Base-by-base conservation (phyloP, 352 stramenopile species). In the Pythium folliculosum region DNA sequence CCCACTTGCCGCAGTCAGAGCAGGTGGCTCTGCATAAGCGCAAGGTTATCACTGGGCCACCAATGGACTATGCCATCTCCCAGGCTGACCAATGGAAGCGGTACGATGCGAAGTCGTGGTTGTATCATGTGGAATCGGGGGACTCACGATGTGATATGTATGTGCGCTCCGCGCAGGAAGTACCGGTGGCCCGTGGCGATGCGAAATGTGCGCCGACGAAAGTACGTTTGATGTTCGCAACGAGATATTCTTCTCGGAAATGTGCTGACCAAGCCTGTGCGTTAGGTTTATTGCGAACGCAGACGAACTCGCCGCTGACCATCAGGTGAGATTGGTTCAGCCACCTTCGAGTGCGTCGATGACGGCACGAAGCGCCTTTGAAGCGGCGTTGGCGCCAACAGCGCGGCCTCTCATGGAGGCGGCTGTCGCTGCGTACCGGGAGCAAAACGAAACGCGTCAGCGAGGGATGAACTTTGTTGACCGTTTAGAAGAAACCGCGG, bases 161-260 rank as follows among this genome's bases (percentile, higher is more conserved):
- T 1, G 14, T 44, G 45, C 6, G 9, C 21, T 38, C 21, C 25
- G 60, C 32, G 13, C 58, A 94, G 86, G 6, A 91, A 94, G 60
- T 94, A 92, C 60, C 84, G 86, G 21, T 94, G 86, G 86, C 86
- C 86, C 37, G 67, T 87, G 45, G 82, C 80, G 38, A 10, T 88
- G 38, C 77, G 77, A 12, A 94, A 92, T 49, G 49, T 91, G 27
- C 76, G 75, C n/a, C 82, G 77, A 37, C 74, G 63, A 16, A 72
- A 82, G 86, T 92, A 76, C 54, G 78, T 77, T 45, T 16, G 9
- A 37, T n/a, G n/a, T 52, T n/a, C 16, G 47, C 47, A 27, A 13
- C 21, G 13, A 58, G 3, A 4, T 8, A 16, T 47, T 8, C 5
- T 19, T 45, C 1, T 14, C 45, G 49, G 49, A 8, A n/a, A 22